These are phyloP conservation scores for Eucalyptus microcorys DNA, from an alignment of 345 rosid genomes.

Conservation along the genomic window DNA sequence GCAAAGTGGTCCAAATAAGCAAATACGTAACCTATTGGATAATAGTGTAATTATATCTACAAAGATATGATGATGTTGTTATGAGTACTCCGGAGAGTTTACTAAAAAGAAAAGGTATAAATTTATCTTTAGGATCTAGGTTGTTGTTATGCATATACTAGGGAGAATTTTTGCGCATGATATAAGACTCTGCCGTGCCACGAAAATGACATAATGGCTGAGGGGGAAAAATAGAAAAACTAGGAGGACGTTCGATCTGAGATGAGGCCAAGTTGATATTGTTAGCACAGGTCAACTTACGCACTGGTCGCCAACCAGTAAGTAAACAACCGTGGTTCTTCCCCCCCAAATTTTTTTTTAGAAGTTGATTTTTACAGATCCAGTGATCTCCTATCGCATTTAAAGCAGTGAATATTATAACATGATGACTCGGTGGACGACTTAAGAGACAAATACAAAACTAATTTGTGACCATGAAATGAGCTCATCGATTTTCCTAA, in stretches of 20 bases:
- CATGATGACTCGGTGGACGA: background rate
- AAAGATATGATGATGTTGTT: background rate
- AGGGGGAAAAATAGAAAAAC: background rate
- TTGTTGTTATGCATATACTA: background rate
- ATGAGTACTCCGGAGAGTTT: background rate
- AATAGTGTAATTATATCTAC: background rate
- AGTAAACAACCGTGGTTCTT: background rate
- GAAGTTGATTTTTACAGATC: background rate
- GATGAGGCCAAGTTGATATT: background rate
- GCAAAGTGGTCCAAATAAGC: background rate
- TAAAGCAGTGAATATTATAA: background rate
- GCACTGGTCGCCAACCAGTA: background rate
- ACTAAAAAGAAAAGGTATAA: too few species aligned
- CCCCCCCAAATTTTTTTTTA: background rate
- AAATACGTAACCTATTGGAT: background rate
- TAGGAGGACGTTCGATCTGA: background rate
- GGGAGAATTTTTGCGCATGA: background rate
- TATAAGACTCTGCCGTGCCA: background rate
- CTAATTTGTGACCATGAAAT: background rate
- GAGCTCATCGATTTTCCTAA: background rate
- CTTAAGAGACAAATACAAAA: background rate
- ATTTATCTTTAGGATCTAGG: background rate
- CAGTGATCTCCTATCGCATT: background rate
- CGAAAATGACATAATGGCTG: background rate
- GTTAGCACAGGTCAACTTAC: background rate